phyloP scores from a whole-genome alignment of 2,329 filamentous ascomycete genomes.

The Periconia sp. region DNA sequence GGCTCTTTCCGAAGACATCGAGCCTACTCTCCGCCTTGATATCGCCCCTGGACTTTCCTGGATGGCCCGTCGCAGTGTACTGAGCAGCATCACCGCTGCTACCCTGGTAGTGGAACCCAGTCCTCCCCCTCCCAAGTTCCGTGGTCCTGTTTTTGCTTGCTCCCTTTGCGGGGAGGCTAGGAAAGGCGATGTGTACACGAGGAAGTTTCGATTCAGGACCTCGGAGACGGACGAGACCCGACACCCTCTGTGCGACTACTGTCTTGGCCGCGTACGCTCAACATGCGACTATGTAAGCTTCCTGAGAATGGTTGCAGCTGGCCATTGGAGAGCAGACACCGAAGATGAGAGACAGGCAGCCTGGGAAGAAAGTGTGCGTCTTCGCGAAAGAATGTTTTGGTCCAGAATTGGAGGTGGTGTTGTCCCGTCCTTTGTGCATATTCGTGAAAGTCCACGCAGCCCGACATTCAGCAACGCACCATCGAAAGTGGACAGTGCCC shows the following conservation, averaged over 20 bases:
- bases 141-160: constrained; percentile 67
- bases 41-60: constrained; percentile 88
- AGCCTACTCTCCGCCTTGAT: constrained; percentile 89
- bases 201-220: constrained; percentile 85
- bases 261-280: constrained; percentile 77
- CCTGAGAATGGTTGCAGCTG: constrained; percentile 86
- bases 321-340: constrained; percentile 83
- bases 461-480: constrained; percentile 27
- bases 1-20: constrained; percentile 83
- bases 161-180: constrained; percentile 85
- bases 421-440: constrained; percentile 61
- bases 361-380: constrained; percentile 90
- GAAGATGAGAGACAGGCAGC: constrained; percentile 82
- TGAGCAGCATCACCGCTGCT: constrained; percentile 81
- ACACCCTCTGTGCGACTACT: constrained; percentile 89
- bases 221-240: constrained; percentile 84
- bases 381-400: constrained; percentile 98
- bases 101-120: constrained; percentile 84
- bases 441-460: constrained; percentile 36
- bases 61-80: constrained; percentile 82
- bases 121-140: constrained; percentile 53
- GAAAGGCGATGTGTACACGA: constrained; percentile 68
- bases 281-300: constrained; percentile 94
- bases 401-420: constrained; percentile 88
- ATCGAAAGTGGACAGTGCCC: constrained; percentile 16